A percentile compares a stretch with the other conserved stretches of the same genome.
Evolutionary conservation across 2,329 filamentous ascomycete genomes (phyloP).

Genomic region (Trichoderma endophyticum): DNA sequence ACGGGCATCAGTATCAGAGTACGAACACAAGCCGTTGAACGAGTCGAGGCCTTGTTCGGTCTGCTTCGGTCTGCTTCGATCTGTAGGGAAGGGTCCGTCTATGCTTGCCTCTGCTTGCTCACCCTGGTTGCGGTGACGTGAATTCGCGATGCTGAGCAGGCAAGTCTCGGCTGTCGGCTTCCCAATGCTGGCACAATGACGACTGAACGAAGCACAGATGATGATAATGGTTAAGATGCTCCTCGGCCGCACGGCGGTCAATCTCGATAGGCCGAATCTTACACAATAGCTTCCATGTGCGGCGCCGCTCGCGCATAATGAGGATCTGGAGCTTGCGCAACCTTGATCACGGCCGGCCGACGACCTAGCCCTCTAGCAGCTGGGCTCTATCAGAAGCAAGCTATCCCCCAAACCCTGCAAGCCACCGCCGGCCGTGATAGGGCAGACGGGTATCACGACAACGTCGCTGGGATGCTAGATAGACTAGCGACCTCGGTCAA

Average conservation of each 20-base stretch:
- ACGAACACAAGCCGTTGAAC: background rate
- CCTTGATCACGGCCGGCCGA: slow-evolving; percentile 26
- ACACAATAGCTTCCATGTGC: slow-evolving; percentile 1
- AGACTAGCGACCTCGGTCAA: background rate
- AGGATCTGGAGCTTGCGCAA: slow-evolving; percentile 27
- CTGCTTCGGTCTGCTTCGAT: slow-evolving; percentile 12
- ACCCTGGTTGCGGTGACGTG: slow-evolving; percentile 9
- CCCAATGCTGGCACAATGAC: slow-evolving; percentile 15
- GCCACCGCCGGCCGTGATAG: slow-evolving; percentile 8
- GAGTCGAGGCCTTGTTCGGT: slow-evolving; percentile 10
- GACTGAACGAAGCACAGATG: slow-evolving; percentile 3
- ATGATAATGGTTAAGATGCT: background rate
- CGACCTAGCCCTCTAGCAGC: slow-evolving; percentile 6
- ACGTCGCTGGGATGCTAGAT: slow-evolving; percentile 10
- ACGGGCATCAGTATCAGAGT: background rate
- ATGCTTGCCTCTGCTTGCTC: background rate
- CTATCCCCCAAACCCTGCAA: background rate
- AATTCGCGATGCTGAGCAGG: background rate
- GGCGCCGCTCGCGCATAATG: slow-evolving; percentile 21
- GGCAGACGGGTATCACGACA: slow-evolving; percentile 18
- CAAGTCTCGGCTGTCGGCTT: slow-evolving; percentile 23
- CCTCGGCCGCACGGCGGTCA: slow-evolving; percentile 19
- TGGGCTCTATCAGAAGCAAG: background rate
- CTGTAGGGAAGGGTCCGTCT: background rate
- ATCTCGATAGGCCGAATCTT: slow-evolving; percentile 11